Evolutionary conservation across 139 green algal species (phyloP), one percentile per base, ranked within the genome.

Genomic region (Chlorella vulgaris): DNA sequence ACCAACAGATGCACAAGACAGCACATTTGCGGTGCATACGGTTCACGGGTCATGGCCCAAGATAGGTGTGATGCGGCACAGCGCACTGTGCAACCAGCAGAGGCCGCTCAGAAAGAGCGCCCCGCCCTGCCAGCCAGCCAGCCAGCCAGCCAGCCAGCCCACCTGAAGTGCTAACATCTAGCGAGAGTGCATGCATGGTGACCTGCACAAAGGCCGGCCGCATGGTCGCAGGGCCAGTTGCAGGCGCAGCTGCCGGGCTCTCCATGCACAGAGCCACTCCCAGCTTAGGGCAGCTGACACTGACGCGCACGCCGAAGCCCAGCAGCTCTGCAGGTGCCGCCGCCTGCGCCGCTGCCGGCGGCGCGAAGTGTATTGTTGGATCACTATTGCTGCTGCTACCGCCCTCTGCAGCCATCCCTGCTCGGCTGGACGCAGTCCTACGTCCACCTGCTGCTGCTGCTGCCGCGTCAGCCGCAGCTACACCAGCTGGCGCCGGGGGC

Each of bases 231-330:
- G 28, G 24, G 2, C n/a, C 21, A 10, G 63, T 40, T 0, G 53
- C 31, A 2, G 40, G n/a, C 19, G 69, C 81, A 4, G 76, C 22
- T 63, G 62, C 81, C 5, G 47, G 74, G 35, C 50, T 18, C 26
- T 76, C 66, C 35, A 85, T 78, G 60, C 76, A 42, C 21, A 91
- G 51, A 36, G 61, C 63, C 47, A 89, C 33, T 18, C 88, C 86
- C 60, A 91, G 50, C 78, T 91, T 91, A 26, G 86, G 83, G 83
- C 88, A 91, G 53, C 31, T 62, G 29, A 43, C 39, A 33, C 33
- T 63, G 35, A 80, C 3, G 35, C 73, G 85, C 51, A 85, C 36
- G 31, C 61, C 69, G 19, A 86, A 74, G 10, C 3, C 2, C 39
- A 3, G 26, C 58, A n/a, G 13, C n/a, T 22, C 29, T n/a, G 15